These are phyloP conservation scores for Seminavis robusta DNA, from an alignment of 108 stramenopile genomes.

Conservation along the genomic window DNA sequence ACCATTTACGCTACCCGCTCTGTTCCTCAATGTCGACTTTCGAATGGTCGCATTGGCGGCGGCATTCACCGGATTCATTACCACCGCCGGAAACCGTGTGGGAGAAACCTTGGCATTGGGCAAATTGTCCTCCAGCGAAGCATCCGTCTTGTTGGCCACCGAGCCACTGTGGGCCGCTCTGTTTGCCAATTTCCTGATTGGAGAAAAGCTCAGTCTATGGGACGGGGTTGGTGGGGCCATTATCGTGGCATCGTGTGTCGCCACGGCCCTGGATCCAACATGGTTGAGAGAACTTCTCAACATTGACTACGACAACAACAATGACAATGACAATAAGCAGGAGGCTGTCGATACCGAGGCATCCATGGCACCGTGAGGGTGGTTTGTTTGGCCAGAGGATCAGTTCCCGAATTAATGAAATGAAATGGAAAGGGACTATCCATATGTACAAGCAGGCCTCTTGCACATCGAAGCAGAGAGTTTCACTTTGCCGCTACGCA, in stretches of 20 bases:
- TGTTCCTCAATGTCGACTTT: conserved; percentile 39
- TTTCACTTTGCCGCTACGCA: too few relatives aligned
- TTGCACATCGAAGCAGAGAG: too few relatives aligned
- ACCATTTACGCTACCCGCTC: conserved; percentile 33
- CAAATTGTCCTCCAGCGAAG: conserved; percentile 45
- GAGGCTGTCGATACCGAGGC: too few relatives aligned
- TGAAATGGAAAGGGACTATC: too few relatives aligned
- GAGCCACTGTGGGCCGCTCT: conserved; percentile 76
- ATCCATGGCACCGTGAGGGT: too few relatives aligned
- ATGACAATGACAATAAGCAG: too few relatives aligned
- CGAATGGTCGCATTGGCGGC: conserved; percentile 40
- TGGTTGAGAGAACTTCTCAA: too few relatives aligned
- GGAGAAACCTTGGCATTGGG: conserved; percentile 59
- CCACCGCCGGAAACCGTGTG: conserved; percentile 49
- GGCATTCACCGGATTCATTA: conserved; percentile 53
- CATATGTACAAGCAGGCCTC: too few relatives aligned
- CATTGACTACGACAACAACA: too few relatives aligned
- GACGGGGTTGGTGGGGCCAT: conserved; percentile 49
- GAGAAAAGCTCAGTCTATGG: conserved; percentile 27
- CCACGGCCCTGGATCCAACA: conserved; percentile 14
- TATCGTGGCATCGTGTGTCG: conserved; percentile 56
- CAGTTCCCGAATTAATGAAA: too few relatives aligned
- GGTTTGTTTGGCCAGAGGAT: too few relatives aligned
- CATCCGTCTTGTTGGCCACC: conserved; percentile 65
- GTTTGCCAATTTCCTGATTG: conserved; percentile 44